Evolutionary conservation across 495 filamentous ascomycete species (phyloP).

Genomic region (Penicillium silybi): DNA sequence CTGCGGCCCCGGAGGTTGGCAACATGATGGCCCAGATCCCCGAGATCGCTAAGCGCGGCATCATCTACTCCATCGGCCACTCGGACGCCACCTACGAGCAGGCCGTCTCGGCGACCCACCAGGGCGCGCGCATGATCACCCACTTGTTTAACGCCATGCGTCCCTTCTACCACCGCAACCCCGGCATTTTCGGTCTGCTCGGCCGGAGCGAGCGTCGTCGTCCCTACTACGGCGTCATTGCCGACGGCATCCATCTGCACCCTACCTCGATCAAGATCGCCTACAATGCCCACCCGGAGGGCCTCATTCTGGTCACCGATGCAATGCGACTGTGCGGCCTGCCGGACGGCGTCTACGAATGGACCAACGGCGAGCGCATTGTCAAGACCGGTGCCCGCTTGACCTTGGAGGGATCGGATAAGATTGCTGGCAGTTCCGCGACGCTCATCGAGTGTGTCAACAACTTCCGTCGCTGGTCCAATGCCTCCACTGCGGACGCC

Average conservation of each 20-base stretch:
- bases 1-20: constrained; percentile 72
- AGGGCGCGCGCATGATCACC: constrained; percentile 78
- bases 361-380: constrained; percentile 72
- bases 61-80: constrained; percentile 76
- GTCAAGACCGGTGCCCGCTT: constrained; percentile 64
- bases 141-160: constrained; percentile 91
- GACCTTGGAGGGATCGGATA: constrained; percentile 64
- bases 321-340: constrained; percentile 61
- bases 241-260: constrained; percentile 62
- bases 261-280: constrained; percentile 57
- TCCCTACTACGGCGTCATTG: constrained; percentile 59
- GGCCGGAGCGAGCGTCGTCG: constrained; percentile 42
- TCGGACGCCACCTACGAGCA: constrained; percentile 75
- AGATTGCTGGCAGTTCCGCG: constrained; percentile 68
- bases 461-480: constrained; percentile 73
- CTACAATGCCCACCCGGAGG: constrained; percentile 52
- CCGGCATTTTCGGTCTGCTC: constrained; percentile 76
- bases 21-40: constrained; percentile 60
- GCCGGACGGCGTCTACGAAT: constrained; percentile 71
- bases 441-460: constrained; percentile 76
- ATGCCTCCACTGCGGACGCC: constrained; percentile 57
- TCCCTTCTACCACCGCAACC: constrained; percentile 78
- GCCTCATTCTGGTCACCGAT: constrained; percentile 59
- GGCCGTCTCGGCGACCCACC: constrained; percentile 58
- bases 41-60: constrained; percentile 53